Base-by-base conservation (phyloP, 1,284 basidiomycete genomes). In the Trichosporon inkin region DNA sequence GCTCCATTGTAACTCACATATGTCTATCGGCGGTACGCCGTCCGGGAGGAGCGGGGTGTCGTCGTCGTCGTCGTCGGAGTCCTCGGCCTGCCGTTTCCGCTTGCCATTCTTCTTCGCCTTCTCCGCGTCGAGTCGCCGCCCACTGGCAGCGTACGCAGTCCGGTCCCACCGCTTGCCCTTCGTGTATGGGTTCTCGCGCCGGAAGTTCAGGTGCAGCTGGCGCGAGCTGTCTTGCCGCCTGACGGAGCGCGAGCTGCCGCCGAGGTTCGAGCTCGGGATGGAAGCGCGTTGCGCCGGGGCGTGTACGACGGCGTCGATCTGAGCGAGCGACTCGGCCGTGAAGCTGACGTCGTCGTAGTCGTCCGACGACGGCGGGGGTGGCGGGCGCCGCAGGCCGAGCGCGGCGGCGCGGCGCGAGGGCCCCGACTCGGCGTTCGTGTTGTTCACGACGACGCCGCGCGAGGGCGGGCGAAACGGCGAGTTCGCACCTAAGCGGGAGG, bases 161-260 rank as follows among this genome's bases (percentile, higher is more conserved):
- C 89, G 86, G 72, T 94, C 90, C 92, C 92, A 95, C 55, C 82
- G 80, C 78, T 92, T 94, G 8, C 78, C 78, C 56, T 68, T 71
- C 11, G 76, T 79, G 14, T 64, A 61, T 28, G 72, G 70, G 16
- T 68, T 70, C 24, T 73, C 71, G 28, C 65, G 63, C 24, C 72
- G 63, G 53, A 76, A 78, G 40, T 70, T 72, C n/a, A 78, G 61
- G 57, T 78, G 77, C 5, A 72, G 75, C 62, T 78, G 76, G 24
- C 74, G 54, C 14, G 63, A 67, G 3, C 55, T 28, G 36, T 47
- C 53, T 10, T 39, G 47, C 61, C 55, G 16, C 20, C 19, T 56
- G 59, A 13, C 64, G 56, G 13, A 56, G 38, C 3, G 53, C 19
- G 17, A 53, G 40, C 38, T 57, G 39, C 36, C 55, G 52, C 44